Conservation (phyloP, 2,329 filamentous ascomycete species). For the Pseudofabraea citricarpa region DNA sequence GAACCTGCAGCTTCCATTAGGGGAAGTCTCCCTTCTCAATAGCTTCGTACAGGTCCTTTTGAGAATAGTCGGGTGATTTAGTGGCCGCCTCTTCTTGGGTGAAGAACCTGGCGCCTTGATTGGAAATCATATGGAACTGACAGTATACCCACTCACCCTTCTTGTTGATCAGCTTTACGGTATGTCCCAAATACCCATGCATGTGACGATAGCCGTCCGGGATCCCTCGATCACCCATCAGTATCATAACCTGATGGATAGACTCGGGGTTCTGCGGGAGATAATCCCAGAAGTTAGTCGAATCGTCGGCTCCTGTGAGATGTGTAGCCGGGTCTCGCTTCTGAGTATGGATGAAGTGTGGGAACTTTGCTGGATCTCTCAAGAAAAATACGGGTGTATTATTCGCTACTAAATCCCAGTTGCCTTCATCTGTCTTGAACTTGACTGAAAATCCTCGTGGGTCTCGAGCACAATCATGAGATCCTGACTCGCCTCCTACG, state of each 20-base stretch:
- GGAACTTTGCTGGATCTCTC: constrained; percentile 70
- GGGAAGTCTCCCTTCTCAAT: constrained; percentile 48
- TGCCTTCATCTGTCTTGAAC: constrained; percentile 70
- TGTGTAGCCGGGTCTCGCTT: constrained; percentile 69
- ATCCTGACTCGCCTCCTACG: constrained; percentile 69
- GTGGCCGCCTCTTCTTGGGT: constrained; percentile 44
- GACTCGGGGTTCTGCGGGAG: constrained; percentile 46
- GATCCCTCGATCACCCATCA: constrained; percentile 53
- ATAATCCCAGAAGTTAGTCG: constrained; percentile 65
- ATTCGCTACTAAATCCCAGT: constrained; percentile 68
- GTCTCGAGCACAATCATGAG: constrained; percentile 66
- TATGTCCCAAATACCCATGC: constrained; percentile 51
- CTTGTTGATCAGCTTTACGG: constrained; percentile 50
- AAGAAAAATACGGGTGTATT: constrained; percentile 74
- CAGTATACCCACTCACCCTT: constrained; percentile 49
- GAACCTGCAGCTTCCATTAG: constrained; percentile 49
- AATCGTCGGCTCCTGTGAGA: constrained; percentile 54
- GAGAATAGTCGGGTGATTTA: constrained; percentile 42
- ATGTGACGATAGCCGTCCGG: constrained; percentile 49
- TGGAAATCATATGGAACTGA: constrained; percentile 47
- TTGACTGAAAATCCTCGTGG: constrained; percentile 70
- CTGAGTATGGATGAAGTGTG: constrained; percentile 69
- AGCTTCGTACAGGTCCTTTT: constrained; percentile 47
- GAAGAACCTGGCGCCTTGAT: constrained; percentile 47
- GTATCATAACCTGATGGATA: constrained; percentile 52